A percentile compares a stretch with the other conserved stretches of the same genome.
These are phyloP conservation scores for Zea mays DNA, from an alignment of 176 grass and related monocot genomes.

Conservation along the genomic window DNA sequence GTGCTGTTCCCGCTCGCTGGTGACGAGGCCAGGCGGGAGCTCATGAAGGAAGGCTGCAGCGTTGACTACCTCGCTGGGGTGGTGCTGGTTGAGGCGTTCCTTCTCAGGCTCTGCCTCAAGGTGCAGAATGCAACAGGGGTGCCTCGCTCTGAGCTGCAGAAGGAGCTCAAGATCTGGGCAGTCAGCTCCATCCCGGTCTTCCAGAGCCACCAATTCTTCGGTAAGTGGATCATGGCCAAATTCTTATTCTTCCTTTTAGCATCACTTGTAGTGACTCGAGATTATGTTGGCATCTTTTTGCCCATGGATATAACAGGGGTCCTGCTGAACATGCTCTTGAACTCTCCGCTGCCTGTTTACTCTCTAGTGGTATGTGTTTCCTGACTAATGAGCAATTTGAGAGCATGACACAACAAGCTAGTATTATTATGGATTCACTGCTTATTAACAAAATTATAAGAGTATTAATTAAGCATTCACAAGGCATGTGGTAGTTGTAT, in stretches of 20 bases:
- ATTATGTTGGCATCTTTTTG: constrained; percentile 12
- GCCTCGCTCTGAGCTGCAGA: constrained; percentile 58
- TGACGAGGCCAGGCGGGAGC: constrained; percentile 59
- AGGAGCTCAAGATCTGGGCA: constrained; percentile 82
- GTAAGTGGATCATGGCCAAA: constrained; percentile 35
- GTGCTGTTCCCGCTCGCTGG: constrained; percentile 75
- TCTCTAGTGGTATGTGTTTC: constrained; percentile 69
- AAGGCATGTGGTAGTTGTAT: constrained; percentile 2
- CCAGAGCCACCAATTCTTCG: constrained; percentile 79
- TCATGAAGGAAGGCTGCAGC: constrained; percentile 68
- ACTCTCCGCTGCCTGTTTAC: constrained; percentile 60
- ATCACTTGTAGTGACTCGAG: constrained; percentile 22
- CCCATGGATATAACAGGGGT: constrained; percentile 58
- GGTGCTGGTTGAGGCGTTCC: constrained; percentile 74
- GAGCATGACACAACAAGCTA: constrained; percentile 10
- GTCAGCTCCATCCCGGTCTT: constrained; percentile 85
- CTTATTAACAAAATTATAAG: neutral
- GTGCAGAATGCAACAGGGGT: constrained; percentile 49
- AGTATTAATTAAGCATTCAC: neutral
- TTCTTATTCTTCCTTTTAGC: constrained; percentile 14
- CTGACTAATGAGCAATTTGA: neutral
- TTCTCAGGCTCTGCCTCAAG: constrained; percentile 85
- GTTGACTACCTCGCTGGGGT: constrained; percentile 73
- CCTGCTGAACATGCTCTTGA: constrained; percentile 74
- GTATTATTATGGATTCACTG: neutral